These are phyloP conservation scores for Leonotis leonurus DNA, from an alignment of 257 asterid species.

Conservation along the genomic window DNA sequence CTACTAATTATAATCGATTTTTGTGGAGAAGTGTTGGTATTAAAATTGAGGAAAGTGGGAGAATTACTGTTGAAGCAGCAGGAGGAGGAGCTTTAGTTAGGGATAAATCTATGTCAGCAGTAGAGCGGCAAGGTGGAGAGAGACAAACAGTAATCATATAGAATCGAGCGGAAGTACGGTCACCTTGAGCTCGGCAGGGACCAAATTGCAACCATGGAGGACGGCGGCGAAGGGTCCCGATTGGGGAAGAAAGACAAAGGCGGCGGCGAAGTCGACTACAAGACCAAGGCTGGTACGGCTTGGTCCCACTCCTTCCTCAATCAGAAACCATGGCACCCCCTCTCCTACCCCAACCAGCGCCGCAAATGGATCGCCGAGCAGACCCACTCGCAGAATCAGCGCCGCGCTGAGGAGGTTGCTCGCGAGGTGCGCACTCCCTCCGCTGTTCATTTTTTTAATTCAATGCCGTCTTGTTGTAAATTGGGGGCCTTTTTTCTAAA, in stretches of 20 bases:
- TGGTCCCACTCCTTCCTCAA: slow-evolving; percentile 94
- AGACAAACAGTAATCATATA: no score
- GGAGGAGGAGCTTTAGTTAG: no score
- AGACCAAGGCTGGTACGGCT: slow-evolving; percentile 85
- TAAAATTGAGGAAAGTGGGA: no score
- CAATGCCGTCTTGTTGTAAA: neutral
- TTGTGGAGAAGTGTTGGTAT: no score
- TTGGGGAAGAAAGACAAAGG: slow-evolving; percentile 60
- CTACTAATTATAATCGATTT: no score
- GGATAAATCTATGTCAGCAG: no score
- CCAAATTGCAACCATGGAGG: no score
- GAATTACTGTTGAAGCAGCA: no score
- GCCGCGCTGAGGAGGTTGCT: slow-evolving; percentile 78
- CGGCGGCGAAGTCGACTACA: slow-evolving; percentile 94
- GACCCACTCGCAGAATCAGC: slow-evolving; percentile 61
- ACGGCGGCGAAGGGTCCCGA: slow-evolving; percentile 48
- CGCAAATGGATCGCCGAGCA: slow-evolving; percentile 99
- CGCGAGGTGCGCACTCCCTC: slow-evolving; percentile 54
- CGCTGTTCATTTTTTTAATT: neutral
- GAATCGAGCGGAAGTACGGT: no score
- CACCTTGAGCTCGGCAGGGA: no score
- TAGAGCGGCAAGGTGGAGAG: no score
- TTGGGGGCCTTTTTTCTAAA: neutral
- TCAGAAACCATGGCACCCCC: slow-evolving; percentile 99
- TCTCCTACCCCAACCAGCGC: slow-evolving; percentile 97